Base-by-base conservation (phyloP, 1,284 basidiomycete species). In the Trametes hirsuta region DNA sequence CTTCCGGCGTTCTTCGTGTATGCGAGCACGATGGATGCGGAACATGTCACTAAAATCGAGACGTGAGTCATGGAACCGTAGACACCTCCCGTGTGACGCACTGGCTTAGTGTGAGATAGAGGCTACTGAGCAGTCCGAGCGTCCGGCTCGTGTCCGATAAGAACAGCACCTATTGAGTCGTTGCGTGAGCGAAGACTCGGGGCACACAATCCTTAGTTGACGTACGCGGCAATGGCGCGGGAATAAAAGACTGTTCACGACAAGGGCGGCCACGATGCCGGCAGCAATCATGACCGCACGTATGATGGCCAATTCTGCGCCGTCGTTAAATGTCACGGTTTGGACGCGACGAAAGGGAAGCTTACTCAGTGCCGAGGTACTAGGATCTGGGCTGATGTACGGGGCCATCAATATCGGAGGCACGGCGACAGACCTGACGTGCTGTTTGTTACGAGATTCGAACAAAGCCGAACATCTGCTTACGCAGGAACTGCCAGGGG, bases 41-140 rank as follows among this genome's bases (percentile, higher is more conserved):
- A 80, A 76, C 47, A 81, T 70, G 34, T 78, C 76, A 44, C 80
- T 81, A 55, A 50, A 47, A 15, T 21, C 15, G 12, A 47, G 45
- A 35, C 41, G 61, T 25, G 36, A 55, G 53, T 15, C 47, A 11
- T 30, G 21, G 14, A n/a, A 25, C 22, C 22, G 8, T 42, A 39
- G 35, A n/a, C 14, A 51, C 47, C 40, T 47, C 59, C 12, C 8
- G 5, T 35, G 45, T 35, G 6, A 69, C 74, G 59, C 66, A 79
- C 81, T 79, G 75, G 66, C 78, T 76, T n/a, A 83, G 68, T 15
- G 74, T 72, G 56, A 81, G 73, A 63, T 82, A 83, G 14, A 82
- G 66, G 53, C 81, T 74, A 55, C 75, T 80, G 22, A 81, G 69
- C 18, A 79, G 63, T 4, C 77, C 74, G 11, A 83, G 64, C 0